Evolutionary conservation across 2,329 filamentous ascomycete species (phyloP).

Genomic region (Cercospora berteroae): DNA sequence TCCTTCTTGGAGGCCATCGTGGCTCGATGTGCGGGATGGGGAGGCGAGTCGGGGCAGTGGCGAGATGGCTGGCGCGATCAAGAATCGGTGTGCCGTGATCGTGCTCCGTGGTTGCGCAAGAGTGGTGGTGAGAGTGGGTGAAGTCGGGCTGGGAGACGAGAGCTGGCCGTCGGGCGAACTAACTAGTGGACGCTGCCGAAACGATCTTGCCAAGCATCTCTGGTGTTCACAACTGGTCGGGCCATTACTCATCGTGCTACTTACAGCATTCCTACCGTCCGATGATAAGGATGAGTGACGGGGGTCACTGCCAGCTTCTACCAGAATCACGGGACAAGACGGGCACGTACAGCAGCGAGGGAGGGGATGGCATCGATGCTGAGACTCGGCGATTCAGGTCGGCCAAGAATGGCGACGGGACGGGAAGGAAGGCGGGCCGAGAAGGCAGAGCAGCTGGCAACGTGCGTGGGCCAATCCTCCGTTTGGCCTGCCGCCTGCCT

Average conservation of each 20-base stretch:
- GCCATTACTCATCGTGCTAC: neutral
- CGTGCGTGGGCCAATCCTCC: neutral
- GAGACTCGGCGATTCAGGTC: neutral
- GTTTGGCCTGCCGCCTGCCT: neutral
- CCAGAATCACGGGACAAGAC: neutral
- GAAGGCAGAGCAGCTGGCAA: neutral
- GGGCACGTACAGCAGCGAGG: neutral
- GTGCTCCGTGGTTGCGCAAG: neutral
- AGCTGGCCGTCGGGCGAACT: neutral
- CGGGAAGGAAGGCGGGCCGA: neutral
- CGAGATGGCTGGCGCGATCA: constrained; percentile 5
- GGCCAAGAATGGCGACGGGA: neutral
- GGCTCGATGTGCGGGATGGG: neutral
- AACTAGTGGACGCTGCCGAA: neutral
- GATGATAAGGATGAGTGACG: neutral
- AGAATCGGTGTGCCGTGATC: neutral
- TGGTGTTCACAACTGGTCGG: neutral
- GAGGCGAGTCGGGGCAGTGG: neutral
- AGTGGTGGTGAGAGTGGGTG: neutral
- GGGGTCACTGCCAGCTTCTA: neutral
- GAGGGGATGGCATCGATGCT: neutral
- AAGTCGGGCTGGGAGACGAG: neutral
- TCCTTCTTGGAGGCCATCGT: constrained; percentile 70
- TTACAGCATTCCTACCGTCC: neutral
- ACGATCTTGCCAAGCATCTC: neutral